Percentiles rank a stretch among this genome's conserved stretches.
These are phyloP conservation scores for Candida nanaspora DNA, from an alignment of 805 yeast genomes.

Conservation along the genomic window DNA sequence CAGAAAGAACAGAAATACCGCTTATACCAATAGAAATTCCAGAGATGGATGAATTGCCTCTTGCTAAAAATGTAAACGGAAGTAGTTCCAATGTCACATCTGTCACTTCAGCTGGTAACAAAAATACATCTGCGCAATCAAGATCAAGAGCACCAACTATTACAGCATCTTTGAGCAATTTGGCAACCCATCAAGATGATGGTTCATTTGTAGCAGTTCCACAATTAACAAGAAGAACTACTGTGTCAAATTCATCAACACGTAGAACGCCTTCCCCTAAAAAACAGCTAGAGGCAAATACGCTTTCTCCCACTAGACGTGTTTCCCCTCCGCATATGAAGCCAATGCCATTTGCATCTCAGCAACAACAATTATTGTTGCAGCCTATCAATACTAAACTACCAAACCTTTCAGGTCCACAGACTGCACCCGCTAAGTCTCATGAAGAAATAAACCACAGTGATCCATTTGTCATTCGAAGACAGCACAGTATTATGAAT, in stretches of 20 bases:
- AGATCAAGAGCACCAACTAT: constrained; percentile 35
- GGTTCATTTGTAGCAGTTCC: constrained; percentile 6
- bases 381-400: constrained; percentile 48
- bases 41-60: constrained; percentile 39
- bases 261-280: constrained; percentile 43
- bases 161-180: constrained; percentile 5
- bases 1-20: constrained; percentile 42
- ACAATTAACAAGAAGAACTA: constrained; percentile 23
- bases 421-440: constrained; percentile 19
- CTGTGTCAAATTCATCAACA: constrained; percentile 32
- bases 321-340: constrained; percentile 38
- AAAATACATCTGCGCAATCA: constrained; percentile 4
- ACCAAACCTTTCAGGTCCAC: constrained; percentile 15
- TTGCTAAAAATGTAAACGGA: no score
- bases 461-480: constrained; percentile 3
- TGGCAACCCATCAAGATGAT: constrained; percentile 22
- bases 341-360: constrained; percentile 34
- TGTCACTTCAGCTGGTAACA: neutral
- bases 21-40: constrained; percentile 65
- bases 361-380: constrained; percentile 36
- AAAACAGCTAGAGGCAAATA: constrained; percentile 3
- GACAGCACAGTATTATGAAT: constrained; percentile 9
- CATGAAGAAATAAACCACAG: neutral
- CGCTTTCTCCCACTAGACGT: neutral
- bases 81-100: neutral